Percentiles rank a stretch among this genome's conserved stretches.
These are phyloP conservation scores for Polyrhizophydium stewartii DNA, from an alignment of 371 early-diverging fungal genomes.

Conservation along the genomic window DNA sequence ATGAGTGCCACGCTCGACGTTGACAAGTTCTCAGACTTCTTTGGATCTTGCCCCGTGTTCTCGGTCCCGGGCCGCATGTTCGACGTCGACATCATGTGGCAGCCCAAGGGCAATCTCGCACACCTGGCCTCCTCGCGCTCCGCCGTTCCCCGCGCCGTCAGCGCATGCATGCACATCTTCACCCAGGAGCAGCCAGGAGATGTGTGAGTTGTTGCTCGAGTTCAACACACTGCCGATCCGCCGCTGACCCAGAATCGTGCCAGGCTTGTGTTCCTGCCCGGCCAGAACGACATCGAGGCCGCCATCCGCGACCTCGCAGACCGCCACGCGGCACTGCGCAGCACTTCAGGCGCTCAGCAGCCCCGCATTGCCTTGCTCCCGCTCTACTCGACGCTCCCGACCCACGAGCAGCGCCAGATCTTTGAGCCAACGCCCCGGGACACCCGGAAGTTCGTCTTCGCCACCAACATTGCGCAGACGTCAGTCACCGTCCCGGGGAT, in stretches of 20 bases:
- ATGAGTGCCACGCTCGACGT: conserved; percentile 79
- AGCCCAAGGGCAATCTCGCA: conserved; percentile 49
- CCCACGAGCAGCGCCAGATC: conserved; percentile 34
- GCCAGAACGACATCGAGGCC: conserved; percentile 84
- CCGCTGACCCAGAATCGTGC: too few species aligned
- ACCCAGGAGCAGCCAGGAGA: conserved; percentile 66
- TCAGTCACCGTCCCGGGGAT: conserved; percentile 87
- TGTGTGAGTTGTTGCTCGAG: conserved; percentile 20
- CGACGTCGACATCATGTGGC: conserved; percentile 70
- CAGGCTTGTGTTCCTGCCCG: conserved; percentile 86
- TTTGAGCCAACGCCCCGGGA: conserved; percentile 37
- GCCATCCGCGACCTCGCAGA: conserved; percentile 51
- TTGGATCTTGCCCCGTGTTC: conserved; percentile 76
- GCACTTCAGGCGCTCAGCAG: too few species aligned
- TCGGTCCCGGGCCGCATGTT: conserved; percentile 78
- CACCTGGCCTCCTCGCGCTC: conserved; percentile 56
- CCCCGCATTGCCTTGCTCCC: conserved; percentile 33
- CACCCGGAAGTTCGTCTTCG: conserved; percentile 52
- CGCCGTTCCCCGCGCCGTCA: conserved; percentile 65
- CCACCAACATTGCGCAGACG: conserved; percentile 73
- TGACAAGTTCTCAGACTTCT: conserved; percentile 43
- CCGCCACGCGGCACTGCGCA: too few species aligned
- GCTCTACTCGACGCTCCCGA: conserved; percentile 47
- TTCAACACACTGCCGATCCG: too few species aligned
- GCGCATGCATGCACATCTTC: conserved; percentile 76